phyloP scores from a whole-genome alignment of 2,329 filamentous ascomycete genomes.

The Venturia pyrina region DNA sequence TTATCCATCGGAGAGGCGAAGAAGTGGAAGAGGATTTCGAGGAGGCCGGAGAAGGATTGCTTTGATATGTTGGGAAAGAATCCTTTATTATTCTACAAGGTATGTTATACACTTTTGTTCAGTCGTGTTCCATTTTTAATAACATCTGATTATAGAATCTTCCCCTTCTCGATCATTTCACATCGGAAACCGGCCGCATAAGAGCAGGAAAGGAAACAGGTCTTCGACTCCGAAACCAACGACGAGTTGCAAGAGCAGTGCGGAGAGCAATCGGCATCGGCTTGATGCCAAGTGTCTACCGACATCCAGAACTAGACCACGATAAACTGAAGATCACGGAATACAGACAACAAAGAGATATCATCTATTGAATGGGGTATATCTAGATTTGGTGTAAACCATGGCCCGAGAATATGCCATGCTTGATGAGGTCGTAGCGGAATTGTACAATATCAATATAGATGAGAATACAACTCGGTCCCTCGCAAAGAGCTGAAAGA shows the following conservation, averaged over 20 bases:
- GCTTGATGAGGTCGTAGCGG: neutral
- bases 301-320: constrained; percentile 72
- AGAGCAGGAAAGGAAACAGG: constrained; percentile 66
- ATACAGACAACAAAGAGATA: neutral
- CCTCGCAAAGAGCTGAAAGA: neutral
- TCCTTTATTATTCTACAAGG: constrained; percentile 80
- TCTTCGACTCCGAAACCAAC: constrained; percentile 79
- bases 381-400: neutral
- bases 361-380: neutral
- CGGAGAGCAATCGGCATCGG: constrained; percentile 80
- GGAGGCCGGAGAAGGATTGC: constrained; percentile 51
- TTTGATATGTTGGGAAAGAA: constrained; percentile 73
- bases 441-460: neutral
- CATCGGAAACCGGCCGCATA: constrained; percentile 77
- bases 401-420: neutral
- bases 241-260: constrained; percentile 87
- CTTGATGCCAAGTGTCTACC: constrained; percentile 82
- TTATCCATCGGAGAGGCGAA: constrained; percentile 65
- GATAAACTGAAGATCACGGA: constrained; percentile 3
- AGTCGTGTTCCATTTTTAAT: neutral
- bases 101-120: constrained; percentile 32
- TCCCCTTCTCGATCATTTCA: constrained; percentile 79
- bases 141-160: constrained; percentile 58
- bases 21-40: constrained; percentile 60
- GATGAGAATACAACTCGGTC: neutral